phyloP scores from a whole-genome alignment of 176 grass and related monocot genomes.

The Musa troglodytarum region DNA sequence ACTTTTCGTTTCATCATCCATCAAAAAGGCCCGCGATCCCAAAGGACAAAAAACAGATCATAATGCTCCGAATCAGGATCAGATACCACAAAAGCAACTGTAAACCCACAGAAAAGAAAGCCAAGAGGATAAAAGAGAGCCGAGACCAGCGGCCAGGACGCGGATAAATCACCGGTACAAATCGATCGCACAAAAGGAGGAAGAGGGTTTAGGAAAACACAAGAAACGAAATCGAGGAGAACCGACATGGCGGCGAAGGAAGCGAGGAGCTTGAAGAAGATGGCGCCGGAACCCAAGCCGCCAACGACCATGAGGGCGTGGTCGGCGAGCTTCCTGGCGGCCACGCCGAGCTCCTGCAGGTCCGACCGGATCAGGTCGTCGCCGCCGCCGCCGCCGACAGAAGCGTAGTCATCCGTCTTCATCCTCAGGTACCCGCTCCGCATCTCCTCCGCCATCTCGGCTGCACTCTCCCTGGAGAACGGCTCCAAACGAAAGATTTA shows the following conservation, averaged over 20 bases:
- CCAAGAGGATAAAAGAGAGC: neutral
- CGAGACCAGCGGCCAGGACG: neutral
- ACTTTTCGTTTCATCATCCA: neutral
- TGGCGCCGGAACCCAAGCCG: conserved; percentile 52
- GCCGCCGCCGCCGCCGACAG: conserved; percentile 12
- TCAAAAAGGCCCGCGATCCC: no score
- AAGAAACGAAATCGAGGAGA: neutral
- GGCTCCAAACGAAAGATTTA: neutral
- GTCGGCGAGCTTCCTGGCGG: conserved; percentile 57
- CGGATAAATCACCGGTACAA: neutral
- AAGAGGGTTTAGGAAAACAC: no score
- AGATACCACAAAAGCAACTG: no score
- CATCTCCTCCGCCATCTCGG: neutral
- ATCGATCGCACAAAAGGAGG: neutral
- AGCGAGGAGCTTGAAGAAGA: conserved; percentile 67
- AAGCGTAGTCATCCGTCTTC: conserved; percentile 38
- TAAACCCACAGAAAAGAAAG: no score
- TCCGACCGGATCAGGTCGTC: conserved; percentile 57
- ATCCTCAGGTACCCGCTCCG: conserved; percentile 35
- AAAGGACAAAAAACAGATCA: no score
- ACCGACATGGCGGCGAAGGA: conserved; percentile 64
- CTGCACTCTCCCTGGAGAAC: neutral
- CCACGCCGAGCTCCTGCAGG: conserved; percentile 54
- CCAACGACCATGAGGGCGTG: conserved; percentile 54
- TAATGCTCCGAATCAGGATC: no score